Base-by-base conservation (phyloP, 148 eudicot genomes). In the Spergularia bocconei region DNA sequence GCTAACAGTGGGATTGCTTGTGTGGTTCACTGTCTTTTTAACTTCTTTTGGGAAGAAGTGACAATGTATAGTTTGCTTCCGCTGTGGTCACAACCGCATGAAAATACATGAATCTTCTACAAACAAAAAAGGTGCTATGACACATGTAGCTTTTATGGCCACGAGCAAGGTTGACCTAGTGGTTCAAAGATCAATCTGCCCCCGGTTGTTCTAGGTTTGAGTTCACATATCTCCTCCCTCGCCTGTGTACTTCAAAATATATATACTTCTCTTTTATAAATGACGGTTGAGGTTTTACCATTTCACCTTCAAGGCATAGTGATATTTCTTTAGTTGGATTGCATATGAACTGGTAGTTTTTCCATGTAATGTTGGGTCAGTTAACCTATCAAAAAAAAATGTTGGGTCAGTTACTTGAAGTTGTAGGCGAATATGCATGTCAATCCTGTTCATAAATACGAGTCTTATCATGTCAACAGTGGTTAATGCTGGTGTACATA, bases 381-480 rank as follows among this genome's bases (percentile, higher is more conserved):
- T 41, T 14, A 59, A n/a, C n/a, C n/a, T n/a, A n/a, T n/a, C n/a
- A n/a, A n/a, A n/a, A n/a, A n/a, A n/a, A n/a, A 38, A 20, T 67
- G 21, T 29, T 10, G 69, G 48, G 52, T 52, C 61, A 58, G 16
- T 41, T 14, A 59, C 4, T 50, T 12, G 9, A 11, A n/a, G 16
- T 50, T 12, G 9, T 10, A n/a, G 11, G 19, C 61, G 65, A 68
- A 54, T 33, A 44, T 23, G 25, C 44, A 23, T 62, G 55, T 69
- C 11, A 57, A 20, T 36, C 68, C 56, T 71, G 38, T 53, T 19
- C 57, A 14, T 79, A 47, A 61, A 36, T 62, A 60, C 59, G 13
- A 13, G 56, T 53, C 21, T 57, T 54, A 53, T 53, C 12, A 56
- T 75, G 60, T 33, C 44, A 66, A 75, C 55, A 38, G 29, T 69